Percentiles rank a stretch among this genome's conserved stretches.
Evolutionary conservation across 2,329 filamentous ascomycete genomes (phyloP).

Genomic region (Aureobasidium sp.): DNA sequence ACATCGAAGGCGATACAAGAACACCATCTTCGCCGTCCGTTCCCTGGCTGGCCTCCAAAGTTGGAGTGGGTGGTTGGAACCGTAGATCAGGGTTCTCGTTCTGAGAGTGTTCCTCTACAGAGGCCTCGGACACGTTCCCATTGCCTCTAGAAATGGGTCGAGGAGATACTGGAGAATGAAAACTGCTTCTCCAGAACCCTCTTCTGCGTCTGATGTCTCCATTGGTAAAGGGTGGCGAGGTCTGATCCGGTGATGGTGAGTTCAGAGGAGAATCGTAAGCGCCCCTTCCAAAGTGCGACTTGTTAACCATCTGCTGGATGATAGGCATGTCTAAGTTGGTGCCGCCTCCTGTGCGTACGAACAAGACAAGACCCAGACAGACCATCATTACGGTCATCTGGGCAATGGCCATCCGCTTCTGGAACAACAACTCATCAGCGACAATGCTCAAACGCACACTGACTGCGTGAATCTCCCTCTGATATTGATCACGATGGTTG

Average conservation of each 20-base stretch:
- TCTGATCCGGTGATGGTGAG: conserved; percentile 29
- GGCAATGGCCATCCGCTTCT: conserved; percentile 87
- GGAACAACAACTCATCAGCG: conserved; percentile 79
- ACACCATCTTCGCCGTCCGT: conserved; percentile 17
- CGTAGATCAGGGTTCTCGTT: conserved; percentile 28
- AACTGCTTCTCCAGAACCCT: conserved; percentile 27
- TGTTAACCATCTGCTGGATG: conserved; percentile 38
- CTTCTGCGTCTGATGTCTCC: conserved; percentile 17
- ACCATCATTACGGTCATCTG: conserved; percentile 82
- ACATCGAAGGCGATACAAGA: not conserved
- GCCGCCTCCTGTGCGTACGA: conserved; percentile 39
- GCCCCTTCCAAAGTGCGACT: conserved; percentile 26
- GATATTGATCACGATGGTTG: conserved; percentile 75
- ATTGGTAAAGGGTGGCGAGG: conserved; percentile 23
- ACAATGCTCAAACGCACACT: conserved; percentile 74
- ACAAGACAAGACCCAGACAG: conserved; percentile 81
- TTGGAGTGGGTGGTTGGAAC: conserved; percentile 31
- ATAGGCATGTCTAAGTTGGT: conserved; percentile 36
- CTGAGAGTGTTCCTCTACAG: conserved; percentile 13
- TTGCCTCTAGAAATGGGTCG: conserved; percentile 11
- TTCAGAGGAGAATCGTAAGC: conserved; percentile 31
- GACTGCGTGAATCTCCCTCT: conserved; percentile 76
- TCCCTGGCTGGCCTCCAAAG: conserved; percentile 14
- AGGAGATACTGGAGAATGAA: conserved; percentile 12
- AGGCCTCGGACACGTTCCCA: conserved; percentile 23